These are phyloP conservation scores for Ganoderma sinense DNA, from an alignment of 1,284 basidiomycete species.

Conservation along the genomic window DNA sequence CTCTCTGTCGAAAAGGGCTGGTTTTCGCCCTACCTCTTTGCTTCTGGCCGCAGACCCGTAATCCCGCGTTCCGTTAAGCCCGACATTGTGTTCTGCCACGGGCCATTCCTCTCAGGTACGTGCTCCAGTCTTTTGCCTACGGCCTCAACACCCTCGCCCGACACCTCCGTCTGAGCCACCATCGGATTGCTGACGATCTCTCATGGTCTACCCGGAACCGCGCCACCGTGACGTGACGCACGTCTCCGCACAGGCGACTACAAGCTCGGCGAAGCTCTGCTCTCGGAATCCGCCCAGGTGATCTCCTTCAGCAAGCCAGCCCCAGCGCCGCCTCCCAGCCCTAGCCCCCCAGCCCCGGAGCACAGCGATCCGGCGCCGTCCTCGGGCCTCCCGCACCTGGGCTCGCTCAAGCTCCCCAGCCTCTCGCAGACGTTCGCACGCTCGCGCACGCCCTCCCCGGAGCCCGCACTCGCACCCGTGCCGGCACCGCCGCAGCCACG, in stretches of 20 bases:
- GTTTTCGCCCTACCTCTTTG: conserved; percentile 74
- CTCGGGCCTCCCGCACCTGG: conserved; percentile 15
- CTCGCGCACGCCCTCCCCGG: conserved; percentile 59
- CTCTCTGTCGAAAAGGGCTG: conserved; percentile 69
- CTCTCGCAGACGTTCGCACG: conserved; percentile 50
- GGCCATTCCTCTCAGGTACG: conserved; percentile 63
- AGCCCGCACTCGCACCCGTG: conserved; percentile 51
- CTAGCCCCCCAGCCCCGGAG: neutral
- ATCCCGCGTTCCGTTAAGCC: conserved; percentile 70
- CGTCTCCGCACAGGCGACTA: conserved; percentile 56
- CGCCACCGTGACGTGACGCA: neutral
- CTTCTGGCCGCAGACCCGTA: conserved; percentile 62
- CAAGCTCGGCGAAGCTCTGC: conserved; percentile 62
- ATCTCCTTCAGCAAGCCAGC: conserved; percentile 53
- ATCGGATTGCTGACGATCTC: conserved; percentile 4
- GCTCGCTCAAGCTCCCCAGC: conserved; percentile 34
- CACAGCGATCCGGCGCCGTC: conserved; percentile 20
- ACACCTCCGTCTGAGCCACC: neutral
- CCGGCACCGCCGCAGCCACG: conserved; percentile 54
- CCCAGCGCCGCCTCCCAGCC: conserved; percentile 30
- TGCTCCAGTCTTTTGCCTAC: neutral
- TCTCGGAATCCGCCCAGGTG: conserved; percentile 59
- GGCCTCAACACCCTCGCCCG: neutral
- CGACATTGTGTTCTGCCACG: conserved; percentile 72
- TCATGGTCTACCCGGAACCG: neutral